These are phyloP conservation scores for Boletus rufocinnamomeus DNA, from an alignment of 768 basidiomycete species.

Conservation along the genomic window DNA sequence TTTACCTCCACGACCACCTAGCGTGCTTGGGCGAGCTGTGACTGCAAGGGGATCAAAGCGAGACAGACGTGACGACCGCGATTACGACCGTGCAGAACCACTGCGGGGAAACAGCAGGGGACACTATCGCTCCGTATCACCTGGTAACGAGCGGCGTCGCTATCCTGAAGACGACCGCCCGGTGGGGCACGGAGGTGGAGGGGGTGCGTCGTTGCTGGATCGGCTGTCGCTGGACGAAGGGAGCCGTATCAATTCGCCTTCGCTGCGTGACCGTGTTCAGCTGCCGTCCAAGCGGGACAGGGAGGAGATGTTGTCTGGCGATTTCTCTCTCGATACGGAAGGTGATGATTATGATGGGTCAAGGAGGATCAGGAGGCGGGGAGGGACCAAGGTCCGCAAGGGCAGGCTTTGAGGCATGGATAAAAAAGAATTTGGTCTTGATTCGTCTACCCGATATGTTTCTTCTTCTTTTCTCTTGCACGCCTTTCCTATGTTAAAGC, in stretches of 20 bases:
- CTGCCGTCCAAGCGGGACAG: conserved; percentile 35
- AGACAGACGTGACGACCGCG: conserved; percentile 22
- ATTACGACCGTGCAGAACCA: conserved; percentile 25
- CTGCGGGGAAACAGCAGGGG: conserved; percentile 15
- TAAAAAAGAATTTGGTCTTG: neutral
- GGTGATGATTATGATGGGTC: conserved; percentile 26
- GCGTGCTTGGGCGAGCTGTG: conserved; percentile 14
- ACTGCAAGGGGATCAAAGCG: conserved; percentile 24
- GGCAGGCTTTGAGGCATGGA: conserved; percentile 16
- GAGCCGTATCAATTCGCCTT: conserved; percentile 15
- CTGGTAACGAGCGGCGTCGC: conserved; percentile 17
- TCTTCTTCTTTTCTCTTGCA: neutral
- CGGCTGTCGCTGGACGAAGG: conserved; percentile 35
- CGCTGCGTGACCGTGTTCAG: conserved; percentile 43
- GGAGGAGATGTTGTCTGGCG: conserved; percentile 30
- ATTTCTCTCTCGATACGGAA: conserved; percentile 16
- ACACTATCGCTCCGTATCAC: conserved; percentile 13
- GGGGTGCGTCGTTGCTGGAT: conserved; percentile 41
- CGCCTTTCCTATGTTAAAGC: neutral
- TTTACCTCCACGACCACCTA: conserved; percentile 32
- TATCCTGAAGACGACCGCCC: conserved; percentile 18
- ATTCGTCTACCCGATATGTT: neutral
- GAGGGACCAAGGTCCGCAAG: conserved; percentile 24
- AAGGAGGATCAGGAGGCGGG: conserved; percentile 28
- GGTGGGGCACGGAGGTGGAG: neutral